Evolutionary conservation across 1,284 basidiomycete species (phyloP), one percentile per base, ranked within the genome.

Genomic region (Cryptococcus amylolentus): DNA sequence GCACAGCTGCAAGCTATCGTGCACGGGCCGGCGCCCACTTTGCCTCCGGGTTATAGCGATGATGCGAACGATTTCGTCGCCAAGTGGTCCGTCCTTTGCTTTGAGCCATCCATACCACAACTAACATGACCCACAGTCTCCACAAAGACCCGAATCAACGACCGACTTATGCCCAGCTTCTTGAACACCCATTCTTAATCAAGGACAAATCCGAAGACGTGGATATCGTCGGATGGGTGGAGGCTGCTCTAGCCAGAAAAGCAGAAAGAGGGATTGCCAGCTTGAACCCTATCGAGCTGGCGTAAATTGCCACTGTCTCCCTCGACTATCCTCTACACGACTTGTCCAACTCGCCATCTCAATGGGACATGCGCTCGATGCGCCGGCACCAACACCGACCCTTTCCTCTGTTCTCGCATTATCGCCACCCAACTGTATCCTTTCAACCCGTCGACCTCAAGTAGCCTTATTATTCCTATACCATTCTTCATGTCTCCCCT

Each of bases 1-100:
- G 89, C 93, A 2, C 93, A 98, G 78, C 80, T 98, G 42, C 91
- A 89, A 31, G 94, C 94, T 2, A 98, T 98, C 63, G 93, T 98
- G 4, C 87, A 97, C 65, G 96, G 94, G 1, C 88, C 93, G 49
- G 86, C 94, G 7, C 95, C 96, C 4, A 84, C 86, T 53, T 79
- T 98, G 45, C 92, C 94, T 2, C 75, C 75, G 65, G 79, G 47
- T 39, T 78, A 82, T 78, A 65, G 61, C 54, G 67, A 65, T 20
- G 75, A 75, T 18, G 80, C 80, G 7, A 67, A 77, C 47, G 77
- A 80, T 56, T 82, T 83, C 67, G 80, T 82, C 12, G 77, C 76
- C 18, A 68, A 71, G 47, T 82, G 81, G 80, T 80, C 56, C 63
- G 80, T 72, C 0, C 16, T 31, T 31, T 48, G 9, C 12, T 38